Conservation (phyloP, 306 rosid genomes). For the Dryas alaskensis region DNA sequence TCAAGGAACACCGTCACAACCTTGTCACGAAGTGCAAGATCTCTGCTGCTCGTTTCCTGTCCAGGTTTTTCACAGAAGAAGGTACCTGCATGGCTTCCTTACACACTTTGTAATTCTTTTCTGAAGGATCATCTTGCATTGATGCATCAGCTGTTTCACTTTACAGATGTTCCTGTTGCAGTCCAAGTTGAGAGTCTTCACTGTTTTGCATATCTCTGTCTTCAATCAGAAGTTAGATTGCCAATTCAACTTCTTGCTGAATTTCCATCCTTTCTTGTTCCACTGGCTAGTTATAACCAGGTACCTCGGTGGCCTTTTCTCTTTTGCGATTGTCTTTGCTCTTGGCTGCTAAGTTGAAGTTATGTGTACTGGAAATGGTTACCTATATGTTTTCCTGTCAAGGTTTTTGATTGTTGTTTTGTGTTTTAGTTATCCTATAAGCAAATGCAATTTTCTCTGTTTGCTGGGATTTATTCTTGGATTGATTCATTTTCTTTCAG, state of each 20-base stretch:
- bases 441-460: slow-evolving; percentile 14
- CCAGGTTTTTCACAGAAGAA: slow-evolving; percentile 71
- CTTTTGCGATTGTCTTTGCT: background rate
- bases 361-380: slow-evolving; percentile 4
- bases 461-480: slow-evolving; percentile 5
- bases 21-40: slow-evolving; percentile 57
- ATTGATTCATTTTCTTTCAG: slow-evolving; percentile 36
- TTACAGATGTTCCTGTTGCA: slow-evolving; percentile 68
- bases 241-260: slow-evolving; percentile 59
- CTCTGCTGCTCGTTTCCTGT: slow-evolving; percentile 54
- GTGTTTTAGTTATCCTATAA: slow-evolving; percentile 6
- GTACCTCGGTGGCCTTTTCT: slow-evolving; percentile 22
- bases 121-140: background rate
- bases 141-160: slow-evolving; percentile 23
- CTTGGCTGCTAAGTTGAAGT: slow-evolving; percentile 19
- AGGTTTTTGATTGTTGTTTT: slow-evolving; percentile 5
- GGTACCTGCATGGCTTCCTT: slow-evolving; percentile 42
- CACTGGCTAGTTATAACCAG: slow-evolving; percentile 65
- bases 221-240: slow-evolving; percentile 52
- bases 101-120: background rate
- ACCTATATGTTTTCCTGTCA: slow-evolving; percentile 6
- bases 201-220: slow-evolving; percentile 65
- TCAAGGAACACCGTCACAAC: slow-evolving; percentile 63
- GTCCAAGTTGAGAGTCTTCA: slow-evolving; percentile 84
- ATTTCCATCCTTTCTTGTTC: slow-evolving; percentile 80